Evolutionary conservation across 2,329 filamentous ascomycete genomes (phyloP).

Genomic region (Trematosphaeria pertusa): DNA sequence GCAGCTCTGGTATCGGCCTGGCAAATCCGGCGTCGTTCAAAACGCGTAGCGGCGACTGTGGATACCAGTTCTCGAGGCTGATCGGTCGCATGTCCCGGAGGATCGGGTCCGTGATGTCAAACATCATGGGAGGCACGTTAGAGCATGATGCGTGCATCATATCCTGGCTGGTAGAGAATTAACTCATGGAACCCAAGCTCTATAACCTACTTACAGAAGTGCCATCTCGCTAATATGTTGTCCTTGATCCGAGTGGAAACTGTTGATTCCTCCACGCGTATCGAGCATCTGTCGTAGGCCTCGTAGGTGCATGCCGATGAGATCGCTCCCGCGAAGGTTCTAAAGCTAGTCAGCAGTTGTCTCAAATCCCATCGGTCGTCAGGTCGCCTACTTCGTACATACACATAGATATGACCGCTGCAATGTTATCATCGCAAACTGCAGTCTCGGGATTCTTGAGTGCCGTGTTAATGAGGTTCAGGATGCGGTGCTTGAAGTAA

Average conservation of each 20-base stretch:
- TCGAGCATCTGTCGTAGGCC: slow-evolving; percentile 23
- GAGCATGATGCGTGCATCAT: slow-evolving; percentile 21
- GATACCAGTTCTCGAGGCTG: slow-evolving; percentile 11
- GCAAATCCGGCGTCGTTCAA: slow-evolving; percentile 12
- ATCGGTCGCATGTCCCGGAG: slow-evolving; percentile 13
- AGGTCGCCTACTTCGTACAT: slow-evolving; percentile 24
- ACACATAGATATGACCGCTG: slow-evolving; percentile 16
- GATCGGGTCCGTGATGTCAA: slow-evolving; percentile 15
- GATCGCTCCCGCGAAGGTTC: slow-evolving; percentile 22
- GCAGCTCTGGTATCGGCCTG: slow-evolving; percentile 6
- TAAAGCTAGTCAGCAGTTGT: slow-evolving; percentile 1
- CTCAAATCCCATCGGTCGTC: too few relatives aligned
- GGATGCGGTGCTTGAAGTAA: slow-evolving; percentile 17
- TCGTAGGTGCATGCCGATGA: slow-evolving; percentile 17
- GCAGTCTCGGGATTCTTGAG: slow-evolving; percentile 13
- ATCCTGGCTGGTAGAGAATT: slow-evolving; percentile 15
- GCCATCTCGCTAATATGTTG: slow-evolving; percentile 16
- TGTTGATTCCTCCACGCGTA: slow-evolving; percentile 19
- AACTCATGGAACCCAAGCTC: background rate
- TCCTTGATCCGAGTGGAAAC: slow-evolving; percentile 13
- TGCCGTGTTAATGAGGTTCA: slow-evolving; percentile 20
- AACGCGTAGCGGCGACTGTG: slow-evolving; percentile 23
- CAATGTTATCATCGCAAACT: slow-evolving; percentile 20
- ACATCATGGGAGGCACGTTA: slow-evolving; percentile 16
- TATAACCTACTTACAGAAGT: slow-evolving; percentile 15